Conservation (phyloP, 768 basidiomycete species). For the Tricholoma sp. region DNA sequence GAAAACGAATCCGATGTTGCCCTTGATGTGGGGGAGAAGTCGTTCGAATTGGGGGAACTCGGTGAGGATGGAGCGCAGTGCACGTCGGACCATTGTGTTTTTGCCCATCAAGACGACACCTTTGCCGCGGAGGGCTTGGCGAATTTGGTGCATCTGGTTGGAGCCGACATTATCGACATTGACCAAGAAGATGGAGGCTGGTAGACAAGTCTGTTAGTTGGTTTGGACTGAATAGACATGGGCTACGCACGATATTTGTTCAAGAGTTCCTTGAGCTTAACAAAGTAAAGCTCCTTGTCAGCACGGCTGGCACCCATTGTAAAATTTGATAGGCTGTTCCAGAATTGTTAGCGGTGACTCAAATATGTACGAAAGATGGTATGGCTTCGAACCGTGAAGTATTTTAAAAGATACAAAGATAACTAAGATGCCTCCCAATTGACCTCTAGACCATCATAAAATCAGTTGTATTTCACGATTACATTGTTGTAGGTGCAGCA, state of each 20-base stretch:
- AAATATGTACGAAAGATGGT: background rate
- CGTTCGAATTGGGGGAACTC: slow-evolving; percentile 95
- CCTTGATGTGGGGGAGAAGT: slow-evolving; percentile 91
- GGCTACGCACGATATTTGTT: slow-evolving; percentile 75
- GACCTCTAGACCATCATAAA: slow-evolving; percentile 52
- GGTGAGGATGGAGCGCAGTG: slow-evolving; percentile 82
- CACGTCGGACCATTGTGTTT: slow-evolving; percentile 99
- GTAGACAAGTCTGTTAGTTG: background rate
- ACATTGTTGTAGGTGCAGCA: slow-evolving; percentile 13
- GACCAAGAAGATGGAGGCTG: slow-evolving; percentile 97
- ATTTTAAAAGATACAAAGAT: slow-evolving; percentile 8
- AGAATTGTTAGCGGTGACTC: background rate
- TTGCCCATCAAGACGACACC: slow-evolving; percentile 99
- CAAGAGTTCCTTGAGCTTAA: slow-evolving; percentile 90
- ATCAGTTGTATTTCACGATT: background rate
- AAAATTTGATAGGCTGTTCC: slow-evolving; percentile 19
- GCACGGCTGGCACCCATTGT: slow-evolving; percentile 90
- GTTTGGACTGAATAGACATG: background rate
- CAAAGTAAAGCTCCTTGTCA: slow-evolving; percentile 89
- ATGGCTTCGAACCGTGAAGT: slow-evolving; percentile 11
- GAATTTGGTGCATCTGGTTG: slow-evolving; percentile 99
- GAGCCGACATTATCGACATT: slow-evolving; percentile 99
- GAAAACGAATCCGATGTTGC: slow-evolving; percentile 99
- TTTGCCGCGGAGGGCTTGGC: slow-evolving; percentile 91
- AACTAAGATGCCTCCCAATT: slow-evolving; percentile 81